Conservation (phyloP, 2,329 filamentous ascomycete species). For the Lasiodiplodia hormozganensis region DNA sequence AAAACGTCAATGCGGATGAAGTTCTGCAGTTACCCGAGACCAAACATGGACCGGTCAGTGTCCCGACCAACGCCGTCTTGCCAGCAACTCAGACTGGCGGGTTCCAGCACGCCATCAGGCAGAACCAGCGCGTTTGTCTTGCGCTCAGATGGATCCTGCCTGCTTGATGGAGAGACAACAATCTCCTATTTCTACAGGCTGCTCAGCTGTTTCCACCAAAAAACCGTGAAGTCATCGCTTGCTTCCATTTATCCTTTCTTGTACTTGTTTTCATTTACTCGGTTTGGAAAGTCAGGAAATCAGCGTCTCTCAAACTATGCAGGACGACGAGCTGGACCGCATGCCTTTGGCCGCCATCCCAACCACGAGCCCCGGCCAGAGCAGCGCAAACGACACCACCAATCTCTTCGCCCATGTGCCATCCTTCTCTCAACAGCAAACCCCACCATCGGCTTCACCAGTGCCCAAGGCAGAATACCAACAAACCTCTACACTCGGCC, state of each 20-base stretch:
- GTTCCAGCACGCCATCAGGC: background rate
- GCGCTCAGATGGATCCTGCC: background rate
- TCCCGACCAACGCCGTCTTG: background rate
- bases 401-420: background rate
- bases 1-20: background rate
- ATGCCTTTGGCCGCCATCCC: conserved; percentile 4
- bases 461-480: background rate
- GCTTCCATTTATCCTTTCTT: background rate
- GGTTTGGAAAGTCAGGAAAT: background rate
- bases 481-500: background rate
- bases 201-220: too few species aligned
- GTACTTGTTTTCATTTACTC: background rate
- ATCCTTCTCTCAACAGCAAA: background rate
- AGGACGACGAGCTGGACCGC: background rate
- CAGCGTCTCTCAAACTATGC: background rate
- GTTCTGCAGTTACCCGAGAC: conserved; percentile 18
- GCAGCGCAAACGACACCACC: background rate
- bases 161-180: background rate
- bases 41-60: conserved; percentile 7
- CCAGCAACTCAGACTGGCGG: background rate
- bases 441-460: background rate
- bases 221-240: too few species aligned
- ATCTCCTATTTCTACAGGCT: conserved; percentile 3
- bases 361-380: background rate
- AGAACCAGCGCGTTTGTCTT: background rate